Base-by-base conservation (phyloP, 2,329 filamentous ascomycete species). In the Aspergillus udagawae region DNA sequence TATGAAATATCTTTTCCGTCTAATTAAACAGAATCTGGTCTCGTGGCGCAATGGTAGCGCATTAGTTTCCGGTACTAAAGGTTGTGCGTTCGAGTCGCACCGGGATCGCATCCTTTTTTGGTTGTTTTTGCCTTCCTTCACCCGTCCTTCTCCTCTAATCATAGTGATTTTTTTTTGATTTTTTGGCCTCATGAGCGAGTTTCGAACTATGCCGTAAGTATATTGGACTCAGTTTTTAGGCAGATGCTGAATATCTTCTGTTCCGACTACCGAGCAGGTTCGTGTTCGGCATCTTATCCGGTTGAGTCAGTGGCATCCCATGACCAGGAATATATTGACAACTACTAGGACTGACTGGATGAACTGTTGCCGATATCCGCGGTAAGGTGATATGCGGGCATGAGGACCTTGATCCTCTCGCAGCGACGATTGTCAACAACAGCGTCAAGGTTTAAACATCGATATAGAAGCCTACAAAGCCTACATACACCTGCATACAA, bases 11-110 rank as follows among this genome's bases (percentile, higher is more conserved):
- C n/a, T 14, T 4, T 14, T 32, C 10, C 1, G 3, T 4, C 28
- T 0, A 1, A 12, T 2, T 12, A 4, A 1, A 29, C 12, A 29
- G 32, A 35, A 35, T 35, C 4, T 14, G 32, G 66, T 61, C 68
- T 63, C 61, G 67, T 71, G 68, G 69, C 69, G 67, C 71, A 71
- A 71, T 71, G 69, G 69, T 67, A 72, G 71, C 67, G 69, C 69
- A 65, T 67, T 70, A 67, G 70, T 71, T 71, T 72, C 71, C 70
- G 69, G 69, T 59, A 71, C 68, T 65, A 69, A 67, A 68, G 67
- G 69, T 68, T 69, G 66, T 62, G 68, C 61, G 69, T 72, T 71
- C 70, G 68, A 71, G 68, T 71, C 70, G 65, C 68, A 63, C 62
- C 68, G 60, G 61, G 67, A 63, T 72, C 68, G 67, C 21, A 17